These are phyloP conservation scores for Piromyces sp. DNA, from an alignment of 192 early-diverging fungal species.

Conservation along the genomic window DNA sequence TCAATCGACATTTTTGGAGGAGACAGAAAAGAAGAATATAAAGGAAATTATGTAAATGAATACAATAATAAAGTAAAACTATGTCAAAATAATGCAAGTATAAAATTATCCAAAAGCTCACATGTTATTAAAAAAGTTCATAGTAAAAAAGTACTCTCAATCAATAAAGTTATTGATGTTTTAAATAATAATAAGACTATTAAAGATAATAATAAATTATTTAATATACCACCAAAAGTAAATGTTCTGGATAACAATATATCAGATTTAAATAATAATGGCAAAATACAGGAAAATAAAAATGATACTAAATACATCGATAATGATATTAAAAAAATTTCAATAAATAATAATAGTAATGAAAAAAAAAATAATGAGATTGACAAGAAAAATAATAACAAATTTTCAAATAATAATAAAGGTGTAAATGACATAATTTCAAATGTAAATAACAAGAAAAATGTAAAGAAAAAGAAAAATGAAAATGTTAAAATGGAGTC, in stretches of 20 bases:
- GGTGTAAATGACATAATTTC: too few species aligned
- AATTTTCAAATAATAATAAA: too few species aligned
- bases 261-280: too few species aligned
- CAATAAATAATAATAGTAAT: too few species aligned
- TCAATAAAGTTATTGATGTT: background rate
- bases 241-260: too few species aligned
- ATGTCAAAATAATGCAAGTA: background rate
- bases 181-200: background rate
- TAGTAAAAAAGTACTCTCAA: background rate
- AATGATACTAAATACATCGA: too few species aligned
- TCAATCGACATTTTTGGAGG: background rate
- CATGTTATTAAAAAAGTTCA: background rate
- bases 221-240: too few species aligned
- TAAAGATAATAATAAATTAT: background rate
- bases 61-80: background rate
- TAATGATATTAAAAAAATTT: too few species aligned
- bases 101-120: background rate
- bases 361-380: too few species aligned
- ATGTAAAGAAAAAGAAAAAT: background rate
- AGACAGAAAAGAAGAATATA: background rate
- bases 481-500: background rate
- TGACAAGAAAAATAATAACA: too few species aligned
- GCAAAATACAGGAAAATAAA: too few species aligned
- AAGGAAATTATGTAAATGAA: background rate
- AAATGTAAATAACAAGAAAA: background rate